Evolutionary conservation across 306 rosid genomes (phyloP).

Genomic region (Comarum palustre): DNA sequence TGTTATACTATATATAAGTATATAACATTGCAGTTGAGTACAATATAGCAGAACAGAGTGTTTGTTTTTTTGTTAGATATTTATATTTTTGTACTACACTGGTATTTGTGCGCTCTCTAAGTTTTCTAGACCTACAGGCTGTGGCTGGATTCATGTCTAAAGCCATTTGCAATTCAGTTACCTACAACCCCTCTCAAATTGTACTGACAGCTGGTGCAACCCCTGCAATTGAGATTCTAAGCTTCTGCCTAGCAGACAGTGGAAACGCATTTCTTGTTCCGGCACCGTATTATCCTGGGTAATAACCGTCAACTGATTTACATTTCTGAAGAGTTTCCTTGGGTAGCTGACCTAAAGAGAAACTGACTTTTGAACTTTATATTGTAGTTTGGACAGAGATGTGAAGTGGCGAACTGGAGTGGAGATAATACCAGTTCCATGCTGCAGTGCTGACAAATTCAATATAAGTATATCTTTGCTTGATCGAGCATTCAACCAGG

Average conservation of each 20-base stretch:
- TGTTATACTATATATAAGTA: no score
- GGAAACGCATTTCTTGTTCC: constrained; percentile 95
- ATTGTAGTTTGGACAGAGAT: constrained; percentile 75
- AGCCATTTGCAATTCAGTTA: constrained; percentile 53
- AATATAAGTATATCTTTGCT: constrained; percentile 51
- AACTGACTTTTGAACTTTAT: constrained; percentile 32
- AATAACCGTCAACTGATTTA: constrained; percentile 17
- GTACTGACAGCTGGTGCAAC: constrained; percentile 67
- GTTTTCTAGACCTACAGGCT: constrained; percentile 50
- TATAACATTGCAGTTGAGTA: not conserved
- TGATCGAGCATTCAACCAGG: constrained; percentile 79
- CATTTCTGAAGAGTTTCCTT: constrained; percentile 17
- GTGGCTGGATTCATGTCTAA: constrained; percentile 88
- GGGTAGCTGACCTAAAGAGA: constrained; percentile 5
- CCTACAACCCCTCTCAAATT: constrained; percentile 64
- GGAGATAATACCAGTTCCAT: constrained; percentile 72
- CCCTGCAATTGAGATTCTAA: constrained; percentile 78
- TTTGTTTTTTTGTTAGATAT: not conserved
- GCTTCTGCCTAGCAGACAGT: constrained; percentile 85
- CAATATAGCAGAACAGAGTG: not conserved
- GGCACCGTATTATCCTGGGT: constrained; percentile 83
- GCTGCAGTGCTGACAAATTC: constrained; percentile 80
- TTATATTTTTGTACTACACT: not conserved
- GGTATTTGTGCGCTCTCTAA: constrained; percentile 7
- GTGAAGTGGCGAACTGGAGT: constrained; percentile 76